Evolutionary conservation across 1,284 basidiomycete species (phyloP).

Genomic region (Ganoderma meredithae): DNA sequence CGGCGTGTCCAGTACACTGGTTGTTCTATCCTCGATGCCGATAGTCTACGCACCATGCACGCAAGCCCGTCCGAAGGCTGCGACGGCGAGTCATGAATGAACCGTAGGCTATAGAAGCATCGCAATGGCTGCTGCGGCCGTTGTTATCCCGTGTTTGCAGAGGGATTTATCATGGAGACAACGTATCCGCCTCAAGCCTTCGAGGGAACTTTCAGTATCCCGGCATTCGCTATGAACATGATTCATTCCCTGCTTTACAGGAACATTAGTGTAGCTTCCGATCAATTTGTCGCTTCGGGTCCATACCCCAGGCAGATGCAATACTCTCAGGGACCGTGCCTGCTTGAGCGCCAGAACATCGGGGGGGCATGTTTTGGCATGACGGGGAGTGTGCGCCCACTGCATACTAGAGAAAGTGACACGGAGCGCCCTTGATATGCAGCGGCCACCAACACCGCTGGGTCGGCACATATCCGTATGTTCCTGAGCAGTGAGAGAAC

Average conservation of each 20-base stretch:
- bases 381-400: not conserved
- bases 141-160: not conserved
- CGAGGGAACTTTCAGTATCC: not conserved
- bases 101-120: not conserved
- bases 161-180: not conserved
- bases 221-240: not conserved
- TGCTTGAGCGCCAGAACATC: not conserved
- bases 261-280: not conserved
- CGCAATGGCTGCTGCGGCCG: constrained; percentile 1
- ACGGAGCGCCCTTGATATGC: not conserved
- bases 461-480: not conserved
- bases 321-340: not conserved
- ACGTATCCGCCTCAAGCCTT: not conserved
- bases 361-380: not conserved
- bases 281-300: not conserved
- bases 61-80: not conserved
- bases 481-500: constrained; percentile 4
- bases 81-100: constrained; percentile 10
- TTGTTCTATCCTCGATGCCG: constrained; percentile 10
- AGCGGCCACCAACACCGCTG: not conserved
- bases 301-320: not conserved
- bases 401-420: not conserved
- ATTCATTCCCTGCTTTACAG: not conserved
- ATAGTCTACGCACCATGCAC: constrained; percentile 9
- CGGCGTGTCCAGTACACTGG: not conserved